Conservation (phyloP, 441 rosid genomes). For the Viola pubescens region DNA sequence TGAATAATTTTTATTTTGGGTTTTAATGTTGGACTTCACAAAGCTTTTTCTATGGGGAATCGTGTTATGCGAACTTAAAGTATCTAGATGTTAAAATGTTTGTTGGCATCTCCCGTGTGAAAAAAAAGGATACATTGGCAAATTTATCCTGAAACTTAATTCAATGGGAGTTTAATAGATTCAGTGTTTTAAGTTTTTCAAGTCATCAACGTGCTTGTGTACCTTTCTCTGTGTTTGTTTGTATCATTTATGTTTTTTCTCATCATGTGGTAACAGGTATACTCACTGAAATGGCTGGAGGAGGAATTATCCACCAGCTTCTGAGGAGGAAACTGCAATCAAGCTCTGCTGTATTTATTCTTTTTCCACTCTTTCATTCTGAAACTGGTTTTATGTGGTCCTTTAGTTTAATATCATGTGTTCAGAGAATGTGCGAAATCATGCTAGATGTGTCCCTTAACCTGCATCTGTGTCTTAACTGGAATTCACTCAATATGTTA, state of each 20-base stretch:
- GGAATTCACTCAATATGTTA: neutral
- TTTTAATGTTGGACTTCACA: no score
- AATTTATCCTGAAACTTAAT: no score
- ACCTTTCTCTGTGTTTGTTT: neutral
- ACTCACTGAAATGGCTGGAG: conserved; percentile 71
- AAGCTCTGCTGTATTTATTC: conserved; percentile 43
- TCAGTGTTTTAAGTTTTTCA: neutral
- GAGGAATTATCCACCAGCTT: conserved; percentile 83
- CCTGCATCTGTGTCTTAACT: neutral
- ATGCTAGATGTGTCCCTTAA: neutral
- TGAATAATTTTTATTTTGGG: no score
- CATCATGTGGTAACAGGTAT: conserved; percentile 12
- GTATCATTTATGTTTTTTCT: neutral
- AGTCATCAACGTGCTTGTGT: neutral
- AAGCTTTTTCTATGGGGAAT: no score
- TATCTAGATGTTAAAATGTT: no score
- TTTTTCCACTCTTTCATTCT: neutral
- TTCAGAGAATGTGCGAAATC: neutral
- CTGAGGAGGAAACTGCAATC: conserved; percentile 76
- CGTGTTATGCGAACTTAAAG: no score
- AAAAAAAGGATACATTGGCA: no score
- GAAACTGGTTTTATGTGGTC: neutral
- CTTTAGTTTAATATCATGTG: neutral
- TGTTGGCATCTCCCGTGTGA: no score
- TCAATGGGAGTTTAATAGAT: neutral